These are phyloP conservation scores for Esteya vermicola DNA, from an alignment of 2,329 filamentous ascomycete genomes.

Conservation along the genomic window DNA sequence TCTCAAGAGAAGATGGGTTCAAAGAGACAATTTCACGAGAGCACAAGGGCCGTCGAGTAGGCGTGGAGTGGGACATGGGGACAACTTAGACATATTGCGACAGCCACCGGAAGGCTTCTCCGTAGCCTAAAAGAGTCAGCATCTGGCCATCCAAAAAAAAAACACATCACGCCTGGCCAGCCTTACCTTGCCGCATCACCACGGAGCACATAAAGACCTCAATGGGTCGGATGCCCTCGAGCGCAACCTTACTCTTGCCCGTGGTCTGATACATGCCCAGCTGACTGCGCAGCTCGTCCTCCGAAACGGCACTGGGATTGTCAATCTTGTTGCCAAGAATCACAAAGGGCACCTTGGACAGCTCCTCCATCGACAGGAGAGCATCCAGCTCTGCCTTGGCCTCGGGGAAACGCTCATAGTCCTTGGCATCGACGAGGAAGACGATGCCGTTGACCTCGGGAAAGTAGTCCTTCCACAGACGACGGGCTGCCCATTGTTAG, in stretches of 20 bases:
- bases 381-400: slow-evolving; percentile 95
- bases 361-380: slow-evolving; percentile 90
- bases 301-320: slow-evolving; percentile 85
- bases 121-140: slow-evolving; percentile 55
- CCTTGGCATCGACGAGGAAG: slow-evolving; percentile 95
- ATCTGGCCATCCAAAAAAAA: not conserved
- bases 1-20: no score
- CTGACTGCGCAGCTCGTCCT: slow-evolving; percentile 87
- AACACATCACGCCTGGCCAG: not conserved
- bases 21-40: no score
- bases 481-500: slow-evolving; percentile 52
- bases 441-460: slow-evolving; percentile 93
- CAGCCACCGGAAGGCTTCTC: slow-evolving; percentile 82
- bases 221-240: slow-evolving; percentile 81
- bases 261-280: slow-evolving; percentile 93
- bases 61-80: no score
- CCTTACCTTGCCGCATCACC: slow-evolving; percentile 83
- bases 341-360: slow-evolving; percentile 88
- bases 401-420: slow-evolving; percentile 86
- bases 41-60: no score
- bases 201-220: slow-evolving; percentile 99
- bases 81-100: slow-evolving; percentile 67
- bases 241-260: slow-evolving; percentile 84
- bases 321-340: slow-evolving; percentile 99
- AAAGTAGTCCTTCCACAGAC: slow-evolving; percentile 95